A percentile compares a stretch with the other conserved stretches of the same genome.
These are phyloP conservation scores for Penicillium ucsense DNA, from an alignment of 495 filamentous ascomycete genomes.

Conservation along the genomic window DNA sequence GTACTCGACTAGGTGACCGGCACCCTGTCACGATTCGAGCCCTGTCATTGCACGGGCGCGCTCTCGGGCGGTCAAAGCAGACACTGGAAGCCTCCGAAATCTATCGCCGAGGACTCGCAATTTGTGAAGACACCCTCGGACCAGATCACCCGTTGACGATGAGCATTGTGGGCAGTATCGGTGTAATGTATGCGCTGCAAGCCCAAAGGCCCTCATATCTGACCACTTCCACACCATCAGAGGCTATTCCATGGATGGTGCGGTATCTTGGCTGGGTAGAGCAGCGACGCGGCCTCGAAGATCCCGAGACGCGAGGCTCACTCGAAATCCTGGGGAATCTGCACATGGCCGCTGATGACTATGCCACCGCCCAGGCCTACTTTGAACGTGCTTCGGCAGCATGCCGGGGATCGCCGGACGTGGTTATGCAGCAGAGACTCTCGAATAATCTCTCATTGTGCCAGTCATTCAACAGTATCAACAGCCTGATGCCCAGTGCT, in stretches of 20 bases:
- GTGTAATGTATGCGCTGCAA: conserved; percentile 22
- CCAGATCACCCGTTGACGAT: conserved; percentile 21
- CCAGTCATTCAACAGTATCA: neutral
- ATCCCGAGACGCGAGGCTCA: conserved; percentile 17
- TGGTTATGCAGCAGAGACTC: conserved; percentile 4
- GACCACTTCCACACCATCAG: conserved; percentile 3
- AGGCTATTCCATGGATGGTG: conserved; percentile 21
- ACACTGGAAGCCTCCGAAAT: conserved; percentile 20
- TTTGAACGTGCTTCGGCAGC: conserved; percentile 18
- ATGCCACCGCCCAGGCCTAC: conserved; percentile 20
- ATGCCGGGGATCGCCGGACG: conserved; percentile 2
- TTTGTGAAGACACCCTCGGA: conserved; percentile 22
- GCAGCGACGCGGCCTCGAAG: conserved; percentile 11
- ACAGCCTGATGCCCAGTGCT: too few species aligned
- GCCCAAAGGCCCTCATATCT: too few species aligned
- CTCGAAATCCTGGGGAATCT: conserved; percentile 20
- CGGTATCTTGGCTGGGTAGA: conserved; percentile 26
- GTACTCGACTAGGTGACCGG: conserved; percentile 8
- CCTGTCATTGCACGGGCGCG: conserved; percentile 17
- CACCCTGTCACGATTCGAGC: conserved; percentile 22
- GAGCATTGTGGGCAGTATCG: conserved; percentile 22
- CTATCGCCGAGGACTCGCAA: conserved; percentile 25
- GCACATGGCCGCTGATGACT: conserved; percentile 16
- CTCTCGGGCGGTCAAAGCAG: conserved; percentile 12
- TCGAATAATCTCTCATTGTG: conserved; percentile 18